Evolutionary conservation across 179 eudicot species (phyloP).

Genomic region (Drosera spatulata): DNA sequence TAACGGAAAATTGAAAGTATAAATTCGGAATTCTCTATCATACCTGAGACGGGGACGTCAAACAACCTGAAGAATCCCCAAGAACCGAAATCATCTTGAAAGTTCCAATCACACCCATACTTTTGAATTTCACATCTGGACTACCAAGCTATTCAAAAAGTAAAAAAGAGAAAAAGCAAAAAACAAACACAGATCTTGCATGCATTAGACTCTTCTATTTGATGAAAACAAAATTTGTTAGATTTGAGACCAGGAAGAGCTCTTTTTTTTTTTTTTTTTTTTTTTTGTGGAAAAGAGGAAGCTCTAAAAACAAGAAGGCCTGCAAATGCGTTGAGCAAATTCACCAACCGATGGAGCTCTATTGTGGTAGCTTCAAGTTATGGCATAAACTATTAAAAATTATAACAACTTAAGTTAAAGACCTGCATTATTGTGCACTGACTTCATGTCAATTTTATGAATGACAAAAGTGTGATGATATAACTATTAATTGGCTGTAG

Average conservation of each 20-base stretch:
- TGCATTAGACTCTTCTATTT: neutral
- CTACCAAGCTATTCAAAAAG: constrained; percentile 25
- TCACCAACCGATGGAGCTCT: too few species aligned
- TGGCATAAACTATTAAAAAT: too few species aligned
- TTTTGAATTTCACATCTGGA: constrained; percentile 44
- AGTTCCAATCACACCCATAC: constrained; percentile 53
- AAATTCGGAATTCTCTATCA: neutral
- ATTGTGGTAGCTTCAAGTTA: too few species aligned
- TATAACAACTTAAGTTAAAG: too few species aligned
- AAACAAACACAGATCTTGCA: neutral
- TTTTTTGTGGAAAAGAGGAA: too few species aligned
- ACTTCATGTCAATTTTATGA: too few species aligned
- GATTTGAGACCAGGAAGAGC: neutral
- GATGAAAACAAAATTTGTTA: neutral
- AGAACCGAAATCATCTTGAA: constrained; percentile 31
- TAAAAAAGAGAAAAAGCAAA: neutral
- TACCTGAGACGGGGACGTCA: constrained; percentile 29
- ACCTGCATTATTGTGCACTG: too few species aligned
- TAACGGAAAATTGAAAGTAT: neutral
- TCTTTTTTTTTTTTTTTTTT: too few species aligned
- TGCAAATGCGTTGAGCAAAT: too few species aligned
- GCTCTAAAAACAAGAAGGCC: too few species aligned
- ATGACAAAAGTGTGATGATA: too few species aligned
- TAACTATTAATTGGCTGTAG: too few species aligned
- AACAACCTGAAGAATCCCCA: constrained; percentile 25